Base-by-base conservation (phyloP, 768 basidiomycete species). In the Porpolomopsis calyptriformis region DNA sequence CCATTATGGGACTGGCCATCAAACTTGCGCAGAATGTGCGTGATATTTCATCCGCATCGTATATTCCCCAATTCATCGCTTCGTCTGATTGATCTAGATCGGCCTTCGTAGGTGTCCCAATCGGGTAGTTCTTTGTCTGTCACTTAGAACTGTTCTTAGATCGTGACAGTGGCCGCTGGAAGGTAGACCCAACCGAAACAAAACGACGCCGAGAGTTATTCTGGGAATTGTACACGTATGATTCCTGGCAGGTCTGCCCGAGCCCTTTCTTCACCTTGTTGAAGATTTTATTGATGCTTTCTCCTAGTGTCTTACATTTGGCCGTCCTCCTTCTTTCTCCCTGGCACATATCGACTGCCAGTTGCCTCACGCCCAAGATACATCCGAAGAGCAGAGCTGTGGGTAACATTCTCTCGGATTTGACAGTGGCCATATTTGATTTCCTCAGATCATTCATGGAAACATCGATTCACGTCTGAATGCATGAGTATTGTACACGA, bases 1-100 rank as follows among this genome's bases (percentile, higher is more conserved):
- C 74, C 4, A 72, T 78, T 43, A 80, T 82, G 69, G 81, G 81
- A 12, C 69, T 82, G 40, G 77, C 80, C 36, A 74, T 82, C 50
- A 83, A 80, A 64, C 66, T 82, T 48, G 77, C 76, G 16, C 81
- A 82, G 58, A 80, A 78, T 55, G 81, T 82, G 57, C 67, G 80
- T 67, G 31, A 22, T 22, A 5, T 22, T 44, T 18, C n/a, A 43
- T 25, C 11, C 22, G 19, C 26, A 31, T 34, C 34, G 24, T 24
- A 11, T 23, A 33, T 20, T 8, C 19, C 29, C 12, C 24, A 7
- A 11, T 19, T 16, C 14, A 4, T 33, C 18, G 19, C 26, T 23
- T 52, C 51, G 20, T 33, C 49, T 48, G 45, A 34, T 44, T 37
- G 47, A 49, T 47, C 45, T 49, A 83, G 81, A 82, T 83, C 63